Evolutionary conservation across 2,329 filamentous ascomycete genomes (phyloP).

Genomic region (Venturia oleaginea): DNA sequence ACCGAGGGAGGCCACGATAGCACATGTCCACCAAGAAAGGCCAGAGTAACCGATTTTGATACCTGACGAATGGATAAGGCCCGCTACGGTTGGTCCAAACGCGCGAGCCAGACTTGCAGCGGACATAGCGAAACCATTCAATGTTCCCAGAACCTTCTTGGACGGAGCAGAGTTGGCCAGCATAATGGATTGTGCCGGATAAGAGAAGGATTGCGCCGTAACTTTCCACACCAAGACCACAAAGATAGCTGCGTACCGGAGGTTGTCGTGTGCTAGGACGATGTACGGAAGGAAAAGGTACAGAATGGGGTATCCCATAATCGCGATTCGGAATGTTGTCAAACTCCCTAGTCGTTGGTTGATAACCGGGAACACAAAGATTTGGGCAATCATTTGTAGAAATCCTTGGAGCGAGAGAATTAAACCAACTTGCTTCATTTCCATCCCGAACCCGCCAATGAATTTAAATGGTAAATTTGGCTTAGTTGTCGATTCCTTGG

Average conservation of each 20-base stretch:
- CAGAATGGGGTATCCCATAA: constrained; percentile 74
- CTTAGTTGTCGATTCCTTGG: constrained; percentile 42
- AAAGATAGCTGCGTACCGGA: constrained; percentile 69
- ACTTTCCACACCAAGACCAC: constrained; percentile 81
- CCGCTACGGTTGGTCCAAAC: constrained; percentile 81
- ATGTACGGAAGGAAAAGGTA: constrained; percentile 87
- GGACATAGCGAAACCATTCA: constrained; percentile 88
- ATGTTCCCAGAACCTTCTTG: constrained; percentile 73
- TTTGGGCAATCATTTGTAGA: constrained; percentile 80
- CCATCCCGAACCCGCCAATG: constrained; percentile 72
- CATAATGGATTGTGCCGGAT: constrained; percentile 82
- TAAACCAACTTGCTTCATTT: constrained; percentile 74
- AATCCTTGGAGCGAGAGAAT: constrained; percentile 83
- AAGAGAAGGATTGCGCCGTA: constrained; percentile 82
- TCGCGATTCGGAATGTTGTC: constrained; percentile 70
- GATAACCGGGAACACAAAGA: constrained; percentile 73
- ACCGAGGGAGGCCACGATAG: constrained; percentile 64
- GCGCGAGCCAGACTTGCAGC: constrained; percentile 83
- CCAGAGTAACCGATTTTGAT: constrained; percentile 74
- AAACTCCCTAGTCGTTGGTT: constrained; percentile 68
- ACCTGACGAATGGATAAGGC: constrained; percentile 73
- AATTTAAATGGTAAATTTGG: constrained; percentile 75
- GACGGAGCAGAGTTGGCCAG: constrained; percentile 82
- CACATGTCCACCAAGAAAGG: constrained; percentile 88
- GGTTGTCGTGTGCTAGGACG: constrained; percentile 63